phyloP scores from a whole-genome alignment of 169 alveolate genomes.

The Cryptosporidium baileyi region DNA sequence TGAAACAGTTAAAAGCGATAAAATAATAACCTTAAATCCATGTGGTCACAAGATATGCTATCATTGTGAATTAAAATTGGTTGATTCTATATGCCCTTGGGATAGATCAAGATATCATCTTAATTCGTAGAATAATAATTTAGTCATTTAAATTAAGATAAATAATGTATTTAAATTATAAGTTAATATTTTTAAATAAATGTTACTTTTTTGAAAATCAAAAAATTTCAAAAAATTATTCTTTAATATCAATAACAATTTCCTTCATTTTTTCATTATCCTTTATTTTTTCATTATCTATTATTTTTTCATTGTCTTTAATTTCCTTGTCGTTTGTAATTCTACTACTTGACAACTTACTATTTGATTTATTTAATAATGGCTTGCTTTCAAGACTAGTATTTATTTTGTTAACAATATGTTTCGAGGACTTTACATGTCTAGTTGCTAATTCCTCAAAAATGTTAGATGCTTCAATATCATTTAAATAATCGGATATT shows the following conservation, averaged over 20 bases:
- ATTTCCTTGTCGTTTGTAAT: background rate
- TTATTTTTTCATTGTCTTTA: background rate
- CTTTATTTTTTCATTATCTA: background rate
- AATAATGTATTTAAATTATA: background rate
- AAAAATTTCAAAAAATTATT: no score
- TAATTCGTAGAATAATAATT: no score
- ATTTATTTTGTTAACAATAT: background rate
- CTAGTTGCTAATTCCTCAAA: conserved; percentile 18
- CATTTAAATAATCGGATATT: conserved; percentile 52
- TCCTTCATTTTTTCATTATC: no score
- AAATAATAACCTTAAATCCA: conserved; percentile 13
- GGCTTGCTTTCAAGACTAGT: conserved; percentile 25
- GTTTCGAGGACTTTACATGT: conserved; percentile 20
- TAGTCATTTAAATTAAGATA: background rate
- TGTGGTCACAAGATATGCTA: conserved; percentile 39
- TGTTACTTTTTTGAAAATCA: no score
- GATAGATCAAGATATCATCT: conserved; percentile 41
- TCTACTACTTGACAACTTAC: background rate
- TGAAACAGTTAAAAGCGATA: background rate
- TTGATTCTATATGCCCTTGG: conserved; percentile 61
- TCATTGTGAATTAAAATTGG: conserved; percentile 36
- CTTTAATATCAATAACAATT: no score
- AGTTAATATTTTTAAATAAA: background rate
- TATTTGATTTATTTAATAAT: background rate
- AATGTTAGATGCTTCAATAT: conserved; percentile 44